Base-by-base conservation (phyloP, 768 basidiomycete species). In the Tricholoma furcatifolium region DNA sequence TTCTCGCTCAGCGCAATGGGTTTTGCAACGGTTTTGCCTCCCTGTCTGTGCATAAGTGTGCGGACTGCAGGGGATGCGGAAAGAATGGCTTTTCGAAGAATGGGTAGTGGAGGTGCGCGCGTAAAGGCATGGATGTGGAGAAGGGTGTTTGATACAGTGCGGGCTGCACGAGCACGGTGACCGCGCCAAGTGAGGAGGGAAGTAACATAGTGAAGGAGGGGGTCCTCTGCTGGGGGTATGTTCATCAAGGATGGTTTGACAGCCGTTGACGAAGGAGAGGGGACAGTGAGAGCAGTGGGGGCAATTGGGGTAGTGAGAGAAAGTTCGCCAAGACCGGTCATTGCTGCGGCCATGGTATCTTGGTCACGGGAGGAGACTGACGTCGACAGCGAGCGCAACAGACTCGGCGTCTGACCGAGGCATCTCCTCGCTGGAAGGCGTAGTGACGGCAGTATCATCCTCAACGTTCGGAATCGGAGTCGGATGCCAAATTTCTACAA, bases 1-100 rank as follows among this genome's bases (percentile, higher is more conserved):
- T 88, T 83, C 71, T 93, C 92, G 47, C 76, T 84, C 51, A 97
- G 74, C 1, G 91, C 83, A 11, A 82, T 71, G 0, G 94, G 93
- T 36, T 77, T 81, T 40, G 76, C 68, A 10, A 84, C 66, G n/a
- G 71, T 76, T 70, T 93, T 93, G 15, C 84, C 80, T 2, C 82
- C 82, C 43, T 75, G 74, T 48, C 81, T 81, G 58, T 83, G 78
- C 24, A 78, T 81, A 54, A 82, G 63, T 5, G 74, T 74, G 21
- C 83, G 77, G 23, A 95, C 83, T 1, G 84, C 81, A 1, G 95
- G 95, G 3, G 90, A 78, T 2, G 83, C 85, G 2, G 77, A 63
- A 20, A 79, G 62, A 46, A 97, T 71, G 0, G 93, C 94, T 62
- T 84, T 68, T 35, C 85, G 83, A 4, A 97, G 71, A 57, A 96